Percentiles rank a stretch among this genome's conserved stretches.
Evolutionary conservation across 345 rosid species (phyloP).

Genomic region (Lenwebbia sp.): DNA sequence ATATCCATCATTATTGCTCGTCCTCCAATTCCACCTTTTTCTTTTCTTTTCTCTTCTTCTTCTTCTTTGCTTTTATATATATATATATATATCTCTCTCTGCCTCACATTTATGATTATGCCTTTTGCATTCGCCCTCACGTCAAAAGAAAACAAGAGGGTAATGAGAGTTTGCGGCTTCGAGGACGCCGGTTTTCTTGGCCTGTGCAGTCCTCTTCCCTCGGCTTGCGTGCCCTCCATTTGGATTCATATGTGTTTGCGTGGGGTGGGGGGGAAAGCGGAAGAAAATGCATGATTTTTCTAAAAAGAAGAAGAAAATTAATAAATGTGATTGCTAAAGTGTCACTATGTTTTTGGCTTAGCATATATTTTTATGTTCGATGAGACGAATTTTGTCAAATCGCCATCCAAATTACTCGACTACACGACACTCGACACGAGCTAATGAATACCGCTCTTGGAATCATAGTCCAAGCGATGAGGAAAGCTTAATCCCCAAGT

Average conservation of each 20-base stretch:
- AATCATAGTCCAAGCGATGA: neutral
- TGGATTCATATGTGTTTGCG: neutral
- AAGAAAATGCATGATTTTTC: too few species aligned
- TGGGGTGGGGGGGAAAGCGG: too few species aligned
- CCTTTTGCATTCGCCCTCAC: neutral
- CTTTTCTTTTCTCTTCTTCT: neutral
- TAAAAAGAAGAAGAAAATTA: neutral
- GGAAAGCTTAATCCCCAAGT: neutral
- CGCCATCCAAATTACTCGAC: neutral
- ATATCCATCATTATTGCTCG: neutral
- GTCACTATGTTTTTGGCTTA: neutral
- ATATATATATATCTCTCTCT: neutral
- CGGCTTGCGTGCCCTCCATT: neutral
- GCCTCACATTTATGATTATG: neutral
- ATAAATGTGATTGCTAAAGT: neutral
- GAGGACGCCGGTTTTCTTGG: slow-evolving; percentile 25
- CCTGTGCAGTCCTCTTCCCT: neutral
- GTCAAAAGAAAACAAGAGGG: neutral
- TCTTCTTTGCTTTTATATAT: neutral
- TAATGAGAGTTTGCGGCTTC: slow-evolving; percentile 8
- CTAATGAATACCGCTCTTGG: neutral
- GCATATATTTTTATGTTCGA: neutral
- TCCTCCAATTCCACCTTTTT: neutral
- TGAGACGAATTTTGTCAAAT: neutral
- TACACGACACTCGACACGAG: neutral